Base-by-base conservation (phyloP, 306 rosid genomes). In the Ziziphus jujuba region DNA sequence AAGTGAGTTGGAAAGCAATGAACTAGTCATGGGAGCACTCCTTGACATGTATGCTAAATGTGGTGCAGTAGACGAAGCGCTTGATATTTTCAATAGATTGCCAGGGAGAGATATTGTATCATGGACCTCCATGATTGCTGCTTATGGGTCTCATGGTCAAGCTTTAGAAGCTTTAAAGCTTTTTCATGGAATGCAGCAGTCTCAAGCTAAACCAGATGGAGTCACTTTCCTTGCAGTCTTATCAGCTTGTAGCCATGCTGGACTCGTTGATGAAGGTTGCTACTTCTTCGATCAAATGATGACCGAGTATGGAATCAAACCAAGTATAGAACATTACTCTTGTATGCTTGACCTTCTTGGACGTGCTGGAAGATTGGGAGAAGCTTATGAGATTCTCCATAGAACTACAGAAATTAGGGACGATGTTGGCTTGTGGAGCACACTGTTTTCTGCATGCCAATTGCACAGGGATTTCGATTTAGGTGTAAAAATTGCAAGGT, bases 31-130 rank as follows among this genome's bases (percentile, higher is more conserved):
- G 89, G 93, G 93, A 70, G 87, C 96, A 74, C 89, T 91, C 36
- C 89, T 88, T 63, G 93, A 88, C 75, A 88, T 86, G 97, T 91
- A 88, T 78, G 91, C 96, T 35, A 91, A 88, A 73, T 91, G 96
- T 43, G 96, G 96, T 34, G 88, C 81, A 5, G 87, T 91, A 23
- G 85, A 83, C 45, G 93, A 83, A 79, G 97, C 96, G 7, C 78
- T 72, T n/a, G 22, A 51, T 45, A 72, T 91, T 73, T 88, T 91
- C 67, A 76, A 74, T 64, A 72, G 81, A 72, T 79, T 88, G 77
- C 89, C 93, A 0, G 78, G 80, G 77, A 79, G 83, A 69, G 97
- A 91, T 83, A 52, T 80, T 56, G 89, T 88, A 47, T 83, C 91
- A 10, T 88, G 96, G 96, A 88, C 95, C 56, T 84, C 97, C 44